These are phyloP conservation scores for Scleroderma bovista DNA, from an alignment of 768 basidiomycete genomes.

Conservation along the genomic window DNA sequence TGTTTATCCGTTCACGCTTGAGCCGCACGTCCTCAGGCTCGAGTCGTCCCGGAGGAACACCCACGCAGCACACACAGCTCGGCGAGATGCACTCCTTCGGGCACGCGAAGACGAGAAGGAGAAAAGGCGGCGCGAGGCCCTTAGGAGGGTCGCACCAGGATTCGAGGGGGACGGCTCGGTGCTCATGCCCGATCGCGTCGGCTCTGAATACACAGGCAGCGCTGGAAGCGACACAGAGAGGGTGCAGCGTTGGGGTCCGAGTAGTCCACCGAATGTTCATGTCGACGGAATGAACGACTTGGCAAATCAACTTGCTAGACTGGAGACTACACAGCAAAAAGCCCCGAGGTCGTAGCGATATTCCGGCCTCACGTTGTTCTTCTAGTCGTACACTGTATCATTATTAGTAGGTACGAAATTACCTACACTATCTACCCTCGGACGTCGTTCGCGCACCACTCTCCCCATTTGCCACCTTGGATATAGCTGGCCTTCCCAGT, in stretches of 20 bases:
- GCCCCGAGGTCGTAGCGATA: background rate
- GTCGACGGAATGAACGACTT: slow-evolving; percentile 75
- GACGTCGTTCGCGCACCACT: slow-evolving; percentile 7
- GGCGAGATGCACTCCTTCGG: slow-evolving; percentile 66
- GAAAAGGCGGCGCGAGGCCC: slow-evolving; percentile 48
- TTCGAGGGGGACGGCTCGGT: slow-evolving; percentile 63
- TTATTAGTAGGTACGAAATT: background rate
- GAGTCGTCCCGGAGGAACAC: slow-evolving; percentile 68
- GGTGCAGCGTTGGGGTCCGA: too few relatives aligned
- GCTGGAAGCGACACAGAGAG: slow-evolving; percentile 3
- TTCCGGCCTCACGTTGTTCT: too few relatives aligned
- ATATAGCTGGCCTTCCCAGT: slow-evolving; percentile 8
- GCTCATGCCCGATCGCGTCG: slow-evolving; percentile 30
- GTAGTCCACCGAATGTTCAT: slow-evolving; percentile 8
- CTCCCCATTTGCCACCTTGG: slow-evolving; percentile 12
- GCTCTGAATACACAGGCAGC: slow-evolving; percentile 10
- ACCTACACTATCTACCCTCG: slow-evolving; percentile 3
- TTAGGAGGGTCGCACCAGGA: slow-evolving; percentile 78
- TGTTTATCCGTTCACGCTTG: slow-evolving; percentile 93
- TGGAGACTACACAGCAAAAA: slow-evolving; percentile 20
- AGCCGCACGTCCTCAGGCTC: slow-evolving; percentile 73
- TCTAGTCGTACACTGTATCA: too few relatives aligned
- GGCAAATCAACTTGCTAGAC: slow-evolving; percentile 71
- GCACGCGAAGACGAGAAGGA: slow-evolving; percentile 70
- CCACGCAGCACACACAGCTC: slow-evolving; percentile 56